Evolutionary conservation across 345 rosid species (phyloP), one percentile per base, ranked within the genome.

Genomic region (Eucalyptus cloeziana): DNA sequence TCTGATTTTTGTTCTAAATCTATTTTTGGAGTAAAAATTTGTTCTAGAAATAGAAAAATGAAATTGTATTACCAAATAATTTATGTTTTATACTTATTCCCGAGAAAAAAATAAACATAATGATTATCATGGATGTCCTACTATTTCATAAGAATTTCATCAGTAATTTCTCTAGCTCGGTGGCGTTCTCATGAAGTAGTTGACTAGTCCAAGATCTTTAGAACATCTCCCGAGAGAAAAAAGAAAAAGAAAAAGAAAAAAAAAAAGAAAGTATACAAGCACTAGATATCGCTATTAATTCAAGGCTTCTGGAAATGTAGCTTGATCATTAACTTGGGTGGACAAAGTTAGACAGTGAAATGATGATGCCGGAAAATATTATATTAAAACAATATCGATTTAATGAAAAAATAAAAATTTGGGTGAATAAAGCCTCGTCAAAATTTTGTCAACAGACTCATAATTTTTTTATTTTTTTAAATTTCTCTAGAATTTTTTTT

Each of bases 91-190:
- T 19, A 19, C 24, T 52, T 52, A 52, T 19, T 52, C 10, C 0
- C 0, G 6, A 5, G 44, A 14, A 3, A 7, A 17, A 17, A 13
- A 49, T 13, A 49, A 7, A 51, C 0, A 51, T 0, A 52, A 52
- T 52, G 1, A 19, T 19, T 52, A 17, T 52, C 0, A 19, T 52
- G 24, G 0, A 52, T 52, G 10, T 0, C 24, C 58, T 19, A 7
- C 0, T 24, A 56, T 4, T 24, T 0, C 13, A 22, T 8, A 56
- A 56, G 27, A 10, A 56, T 22, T 56, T 56, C 1, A 24, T 56
- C 30, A 10, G 13, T 56, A 56, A 56, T 56, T 56, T 56, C 62
- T 56, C 62, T 24, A 56, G 62, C 13, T 56, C 1, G 7, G 24
- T 56, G 62, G 62, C 62, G 13, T 24, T 56, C 62, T 24, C 62